Evolutionary conservation across 2,329 filamentous ascomycete genomes (phyloP).

Genomic region (Fusarium annulatum): DNA sequence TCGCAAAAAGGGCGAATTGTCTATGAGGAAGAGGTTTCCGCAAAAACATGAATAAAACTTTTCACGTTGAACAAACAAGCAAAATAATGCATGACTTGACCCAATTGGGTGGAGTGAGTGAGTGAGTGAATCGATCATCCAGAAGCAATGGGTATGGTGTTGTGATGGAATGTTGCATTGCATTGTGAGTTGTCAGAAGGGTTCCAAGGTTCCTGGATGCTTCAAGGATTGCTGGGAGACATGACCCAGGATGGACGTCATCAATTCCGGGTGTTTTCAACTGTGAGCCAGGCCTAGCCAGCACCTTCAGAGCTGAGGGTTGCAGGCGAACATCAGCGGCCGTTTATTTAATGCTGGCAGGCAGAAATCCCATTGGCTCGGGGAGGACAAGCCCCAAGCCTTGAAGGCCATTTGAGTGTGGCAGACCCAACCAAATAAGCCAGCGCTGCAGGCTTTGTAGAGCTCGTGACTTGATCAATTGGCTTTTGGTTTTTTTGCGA

Average conservation of each 20-base stretch:
- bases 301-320: conserved; percentile 15
- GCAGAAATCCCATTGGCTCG: conserved; percentile 19
- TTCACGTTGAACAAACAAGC: background rate
- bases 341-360: conserved; percentile 25
- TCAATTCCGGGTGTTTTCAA: conserved; percentile 7
- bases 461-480: conserved; percentile 33
- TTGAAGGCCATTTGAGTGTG: conserved; percentile 11
- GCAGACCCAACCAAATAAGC: conserved; percentile 17
- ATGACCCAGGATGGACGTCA: conserved; percentile 34
- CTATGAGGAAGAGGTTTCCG: conserved; percentile 34
- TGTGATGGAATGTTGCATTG: conserved; percentile 17
- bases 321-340: conserved; percentile 14
- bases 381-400: conserved; percentile 15
- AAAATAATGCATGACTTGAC: background rate
- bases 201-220: conserved; percentile 30
- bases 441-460: conserved; percentile 24
- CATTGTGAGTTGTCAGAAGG: conserved; percentile 24
- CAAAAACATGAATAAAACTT: conserved; percentile 47
- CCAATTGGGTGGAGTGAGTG: background rate
- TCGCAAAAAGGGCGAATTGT: conserved; percentile 43
- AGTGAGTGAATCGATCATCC: conserved; percentile 1
- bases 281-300: background rate
- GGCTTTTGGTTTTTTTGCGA: conserved; percentile 2
- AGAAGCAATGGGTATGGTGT: conserved; percentile 5
- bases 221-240: conserved; percentile 13